A percentile compares a stretch with the other conserved stretches of the same genome.
Conservation (phyloP, 805 yeast species). For the Schwanniomyces yamadae region DNA sequence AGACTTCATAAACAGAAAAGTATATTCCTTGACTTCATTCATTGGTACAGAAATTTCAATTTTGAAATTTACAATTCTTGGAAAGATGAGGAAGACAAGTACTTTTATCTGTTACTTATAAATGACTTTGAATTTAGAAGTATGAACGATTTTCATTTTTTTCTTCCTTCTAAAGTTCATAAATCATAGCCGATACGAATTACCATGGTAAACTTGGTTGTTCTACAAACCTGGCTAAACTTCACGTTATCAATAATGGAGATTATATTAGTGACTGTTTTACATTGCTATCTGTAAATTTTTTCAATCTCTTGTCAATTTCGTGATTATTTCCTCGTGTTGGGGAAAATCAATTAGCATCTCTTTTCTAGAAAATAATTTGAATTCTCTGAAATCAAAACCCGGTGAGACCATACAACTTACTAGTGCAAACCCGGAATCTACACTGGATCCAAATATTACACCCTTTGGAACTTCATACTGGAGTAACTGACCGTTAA, state of each 20-base stretch:
- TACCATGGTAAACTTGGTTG: no score
- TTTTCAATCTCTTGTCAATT: slow-evolving; percentile 15
- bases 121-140: not conserved
- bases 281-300: no score
- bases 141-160: not conserved
- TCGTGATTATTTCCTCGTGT: slow-evolving; percentile 16
- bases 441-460: slow-evolving; percentile 22
- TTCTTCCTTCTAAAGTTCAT: not conserved
- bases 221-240: no score
- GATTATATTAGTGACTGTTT: no score
- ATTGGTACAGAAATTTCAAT: slow-evolving; percentile 15
- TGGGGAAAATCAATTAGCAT: slow-evolving; percentile 16
- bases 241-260: no score
- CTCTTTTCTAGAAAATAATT: slow-evolving; percentile 15
- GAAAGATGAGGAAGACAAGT: slow-evolving; percentile 10
- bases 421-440: slow-evolving; percentile 18
- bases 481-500: slow-evolving; percentile 17
- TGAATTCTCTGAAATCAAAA: slow-evolving; percentile 21
- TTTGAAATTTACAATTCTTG: slow-evolving; percentile 10
- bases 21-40: slow-evolving; percentile 22
- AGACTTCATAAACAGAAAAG: slow-evolving; percentile 12
- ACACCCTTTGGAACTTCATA: slow-evolving; percentile 20
- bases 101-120: slow-evolving; percentile 1
- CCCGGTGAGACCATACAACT: slow-evolving; percentile 26
- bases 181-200: no score